Evolutionary conservation across 108 stramenopile species (phyloP).

Genomic region (Skeletonema potamos): DNA sequence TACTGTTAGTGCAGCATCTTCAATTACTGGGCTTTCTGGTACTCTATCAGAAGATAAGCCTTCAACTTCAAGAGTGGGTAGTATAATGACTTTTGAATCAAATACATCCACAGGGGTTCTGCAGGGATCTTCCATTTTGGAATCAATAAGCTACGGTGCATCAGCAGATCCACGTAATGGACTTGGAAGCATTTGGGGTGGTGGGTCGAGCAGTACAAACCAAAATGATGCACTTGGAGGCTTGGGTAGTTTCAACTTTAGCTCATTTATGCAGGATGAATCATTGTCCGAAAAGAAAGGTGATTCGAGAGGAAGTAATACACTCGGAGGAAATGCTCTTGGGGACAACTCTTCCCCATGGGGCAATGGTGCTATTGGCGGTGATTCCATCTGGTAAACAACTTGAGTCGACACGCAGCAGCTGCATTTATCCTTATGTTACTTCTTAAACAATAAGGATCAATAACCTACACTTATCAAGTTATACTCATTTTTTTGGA

Average conservation of each 20-base stretch:
- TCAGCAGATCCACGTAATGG: background rate
- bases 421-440: background rate
- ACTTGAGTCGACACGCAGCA: background rate
- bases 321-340: background rate
- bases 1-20: conserved; percentile 41
- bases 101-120: conserved; percentile 8
- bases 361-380: background rate
- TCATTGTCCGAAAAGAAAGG: background rate
- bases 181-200: conserved; percentile 16
- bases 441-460: background rate
- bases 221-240: conserved; percentile 1
- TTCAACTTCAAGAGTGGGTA: conserved; percentile 34
- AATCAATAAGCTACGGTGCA: conserved; percentile 21
- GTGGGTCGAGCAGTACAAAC: conserved; percentile 3
- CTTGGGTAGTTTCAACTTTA: conserved; percentile 1
- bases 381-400: conserved; percentile 5
- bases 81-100: conserved; percentile 39
- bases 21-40: conserved; percentile 41
- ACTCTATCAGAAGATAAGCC: conserved; percentile 8
- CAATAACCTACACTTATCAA: background rate
- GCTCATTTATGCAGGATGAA: conserved; percentile 1
- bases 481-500: background rate
- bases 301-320: background rate
- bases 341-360: background rate
- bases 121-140: conserved; percentile 32